A percentile compares a stretch with the other conserved stretches of the same genome.
Evolutionary conservation across 2,329 filamentous ascomycete genomes (phyloP).

Genomic region (Daldinia sp.): DNA sequence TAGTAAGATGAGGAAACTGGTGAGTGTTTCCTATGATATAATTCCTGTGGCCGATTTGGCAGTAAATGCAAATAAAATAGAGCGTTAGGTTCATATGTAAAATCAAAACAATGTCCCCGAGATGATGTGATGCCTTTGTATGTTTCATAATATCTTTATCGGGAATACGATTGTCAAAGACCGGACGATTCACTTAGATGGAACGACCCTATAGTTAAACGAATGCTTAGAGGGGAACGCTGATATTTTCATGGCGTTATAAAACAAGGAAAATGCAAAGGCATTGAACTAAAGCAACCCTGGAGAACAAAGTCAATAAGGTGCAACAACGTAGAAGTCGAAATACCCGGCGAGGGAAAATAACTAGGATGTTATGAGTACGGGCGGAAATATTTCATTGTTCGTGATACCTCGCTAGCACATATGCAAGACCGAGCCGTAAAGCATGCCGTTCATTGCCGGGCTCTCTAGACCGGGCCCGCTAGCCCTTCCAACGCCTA

Average conservation of each 20-base stretch:
- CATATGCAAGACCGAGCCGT: conserved; percentile 20
- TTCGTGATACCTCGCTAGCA: conserved; percentile 7
- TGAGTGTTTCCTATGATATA: background rate
- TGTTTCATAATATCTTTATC: background rate
- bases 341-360: background rate
- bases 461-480: conserved; percentile 41
- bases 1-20: background rate
- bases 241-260: background rate
- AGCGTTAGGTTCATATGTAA: background rate
- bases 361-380: conserved; percentile 4
- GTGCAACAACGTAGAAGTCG: background rate
- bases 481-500: conserved; percentile 45
- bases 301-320: background rate
- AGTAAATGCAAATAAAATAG: no score
- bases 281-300: background rate
- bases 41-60: no score
- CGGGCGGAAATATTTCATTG: conserved; percentile 9
- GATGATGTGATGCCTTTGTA: background rate
- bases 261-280: background rate
- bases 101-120: background rate
- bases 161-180: background rate
- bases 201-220: background rate
- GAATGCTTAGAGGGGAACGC: background rate
- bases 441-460: conserved; percentile 44
- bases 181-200: background rate